Percentiles rank a stretch among this genome's conserved stretches.
Evolutionary conservation across 1,139 yeast species (phyloP).

Genomic region (Taphrina confusa): DNA sequence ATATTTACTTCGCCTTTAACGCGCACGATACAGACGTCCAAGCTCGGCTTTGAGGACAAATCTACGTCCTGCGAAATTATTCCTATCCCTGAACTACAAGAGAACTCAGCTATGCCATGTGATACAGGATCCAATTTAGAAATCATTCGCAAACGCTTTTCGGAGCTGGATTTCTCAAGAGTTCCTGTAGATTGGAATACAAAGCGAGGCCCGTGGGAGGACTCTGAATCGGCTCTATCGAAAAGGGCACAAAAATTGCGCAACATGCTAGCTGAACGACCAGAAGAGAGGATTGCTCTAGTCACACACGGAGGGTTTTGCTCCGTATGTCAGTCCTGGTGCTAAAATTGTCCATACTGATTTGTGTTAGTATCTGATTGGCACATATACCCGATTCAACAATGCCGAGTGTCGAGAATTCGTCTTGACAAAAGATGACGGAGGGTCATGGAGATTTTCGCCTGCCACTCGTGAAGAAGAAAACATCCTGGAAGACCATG

Average conservation of each 20-base stretch:
- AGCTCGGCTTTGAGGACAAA: slow-evolving; percentile 33
- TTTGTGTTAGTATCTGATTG: background rate
- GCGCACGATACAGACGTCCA: slow-evolving; percentile 38
- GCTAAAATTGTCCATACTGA: background rate
- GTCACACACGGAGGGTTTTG: slow-evolving; percentile 38
- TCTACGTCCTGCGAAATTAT: background rate
- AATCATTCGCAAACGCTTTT: slow-evolving; percentile 16
- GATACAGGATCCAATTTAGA: slow-evolving; percentile 34
- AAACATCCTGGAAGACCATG: background rate
- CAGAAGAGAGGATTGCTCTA: slow-evolving; percentile 34
- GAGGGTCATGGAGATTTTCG: background rate
- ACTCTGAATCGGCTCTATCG: slow-evolving; percentile 27
- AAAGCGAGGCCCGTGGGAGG: slow-evolving; percentile 35
- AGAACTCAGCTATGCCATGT: slow-evolving; percentile 36
- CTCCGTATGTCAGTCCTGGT: slow-evolving; percentile 3
- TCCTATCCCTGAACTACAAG: slow-evolving; percentile 35
- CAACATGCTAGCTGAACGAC: slow-evolving; percentile 9
- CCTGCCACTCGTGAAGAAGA: background rate
- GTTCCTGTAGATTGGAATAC: slow-evolving; percentile 33
- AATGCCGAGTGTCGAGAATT: slow-evolving; percentile 22
- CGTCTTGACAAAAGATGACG: background rate
- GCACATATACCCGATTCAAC: slow-evolving; percentile 14
- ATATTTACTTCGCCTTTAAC: slow-evolving; percentile 39
- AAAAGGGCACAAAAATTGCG: slow-evolving; percentile 27
- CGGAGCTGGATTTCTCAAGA: slow-evolving; percentile 27